A percentile compares a stretch with the other conserved stretches of the same genome.
Conservation (phyloP, 441 rosid species). For the Lepidium campestre region DNA sequence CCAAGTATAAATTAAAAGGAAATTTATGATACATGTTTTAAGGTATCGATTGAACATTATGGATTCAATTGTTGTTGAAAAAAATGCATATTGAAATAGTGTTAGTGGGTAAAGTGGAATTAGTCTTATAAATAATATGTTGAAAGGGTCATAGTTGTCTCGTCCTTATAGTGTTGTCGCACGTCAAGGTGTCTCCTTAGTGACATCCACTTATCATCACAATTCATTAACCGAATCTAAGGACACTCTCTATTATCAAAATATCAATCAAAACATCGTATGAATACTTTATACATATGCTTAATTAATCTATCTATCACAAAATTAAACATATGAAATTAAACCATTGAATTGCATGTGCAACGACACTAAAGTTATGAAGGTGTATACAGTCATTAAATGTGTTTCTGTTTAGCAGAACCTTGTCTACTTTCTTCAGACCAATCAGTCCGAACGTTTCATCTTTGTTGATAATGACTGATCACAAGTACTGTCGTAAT, state of each 20-base stretch:
- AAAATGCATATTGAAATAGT: slow-evolving; percentile 1
- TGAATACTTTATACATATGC: background rate
- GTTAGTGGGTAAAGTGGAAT: slow-evolving; percentile 29
- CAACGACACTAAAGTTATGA: background rate
- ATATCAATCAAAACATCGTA: slow-evolving; percentile 3
- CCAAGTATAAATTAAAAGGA: too few species aligned
- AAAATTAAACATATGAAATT: background rate
- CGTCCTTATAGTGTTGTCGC: slow-evolving; percentile 26
- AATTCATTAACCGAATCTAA: slow-evolving; percentile 18
- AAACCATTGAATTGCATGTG: slow-evolving; percentile 7
- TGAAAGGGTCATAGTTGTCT: slow-evolving; percentile 24
- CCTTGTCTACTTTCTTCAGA: slow-evolving; percentile 23
- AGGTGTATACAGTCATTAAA: slow-evolving; percentile 9
- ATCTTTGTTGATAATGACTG: background rate
- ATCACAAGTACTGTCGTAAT: background rate
- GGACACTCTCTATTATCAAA: slow-evolving; percentile 6
- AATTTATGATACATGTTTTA: too few species aligned
- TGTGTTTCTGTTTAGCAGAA: slow-evolving; percentile 9
- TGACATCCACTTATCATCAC: slow-evolving; percentile 33
- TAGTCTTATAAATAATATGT: slow-evolving; percentile 19
- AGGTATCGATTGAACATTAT: too few species aligned
- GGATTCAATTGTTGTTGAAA: too few species aligned
- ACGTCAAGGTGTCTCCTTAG: slow-evolving; percentile 29
- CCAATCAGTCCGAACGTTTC: slow-evolving; percentile 3
- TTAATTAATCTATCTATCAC: background rate